Percentiles rank a stretch among this genome's conserved stretches.
These are phyloP conservation scores for Fusarium stilboides DNA, from an alignment of 2,329 filamentous ascomycete species.

Conservation along the genomic window DNA sequence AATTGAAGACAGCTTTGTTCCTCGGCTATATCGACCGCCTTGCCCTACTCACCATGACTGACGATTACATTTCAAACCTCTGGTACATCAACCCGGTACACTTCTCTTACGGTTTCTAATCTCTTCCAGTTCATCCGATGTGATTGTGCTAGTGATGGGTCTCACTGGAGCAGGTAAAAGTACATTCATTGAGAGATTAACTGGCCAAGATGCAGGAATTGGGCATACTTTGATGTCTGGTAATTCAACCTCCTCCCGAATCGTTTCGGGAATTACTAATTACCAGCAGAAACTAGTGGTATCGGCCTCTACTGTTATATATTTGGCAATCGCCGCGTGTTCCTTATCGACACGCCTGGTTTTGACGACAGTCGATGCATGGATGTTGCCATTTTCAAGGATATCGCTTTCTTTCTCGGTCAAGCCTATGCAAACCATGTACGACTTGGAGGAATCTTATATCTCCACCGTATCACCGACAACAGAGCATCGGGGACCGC, in stretches of 20 bases:
- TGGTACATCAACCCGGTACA: too few species aligned
- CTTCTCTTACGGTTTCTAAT: neutral
- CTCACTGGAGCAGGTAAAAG: slow-evolving; percentile 53
- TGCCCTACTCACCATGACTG: neutral
- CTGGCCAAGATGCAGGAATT: slow-evolving; percentile 36
- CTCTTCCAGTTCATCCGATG: neutral
- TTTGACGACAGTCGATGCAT: slow-evolving; percentile 13
- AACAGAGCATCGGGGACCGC: slow-evolving; percentile 13
- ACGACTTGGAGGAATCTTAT: neutral
- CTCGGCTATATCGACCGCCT: too few species aligned
- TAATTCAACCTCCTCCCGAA: neutral
- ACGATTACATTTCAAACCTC: neutral
- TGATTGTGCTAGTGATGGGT: slow-evolving; percentile 22
- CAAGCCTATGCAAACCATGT: neutral
- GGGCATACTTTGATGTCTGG: slow-evolving; percentile 40
- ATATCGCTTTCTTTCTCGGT: slow-evolving; percentile 1
- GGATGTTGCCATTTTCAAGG: slow-evolving; percentile 9
- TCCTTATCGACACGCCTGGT: slow-evolving; percentile 11
- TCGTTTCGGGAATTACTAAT: neutral
- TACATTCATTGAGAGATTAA: slow-evolving; percentile 50
- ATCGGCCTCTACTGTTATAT: neutral
- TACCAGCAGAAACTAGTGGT: neutral
- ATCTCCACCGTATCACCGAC: slow-evolving; percentile 18
- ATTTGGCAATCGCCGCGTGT: neutral
- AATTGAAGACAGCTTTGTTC: too few species aligned